Evolutionary conservation across 2,329 filamentous ascomycete genomes (phyloP).

Genomic region (Graphiopsis chlorocephala): DNA sequence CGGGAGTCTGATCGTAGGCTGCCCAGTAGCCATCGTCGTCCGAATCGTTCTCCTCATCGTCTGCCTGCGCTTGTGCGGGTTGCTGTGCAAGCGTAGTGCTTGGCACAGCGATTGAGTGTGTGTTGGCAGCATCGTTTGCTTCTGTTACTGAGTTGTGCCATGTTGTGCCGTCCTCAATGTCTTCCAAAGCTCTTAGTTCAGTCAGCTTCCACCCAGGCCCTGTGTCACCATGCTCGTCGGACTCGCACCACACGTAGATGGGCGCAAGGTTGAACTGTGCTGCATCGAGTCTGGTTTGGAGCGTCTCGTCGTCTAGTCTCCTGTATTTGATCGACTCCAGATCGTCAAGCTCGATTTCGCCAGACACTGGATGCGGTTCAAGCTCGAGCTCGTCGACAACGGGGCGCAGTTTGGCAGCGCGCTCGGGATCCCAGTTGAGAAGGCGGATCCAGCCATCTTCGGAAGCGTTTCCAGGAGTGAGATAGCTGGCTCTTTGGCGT

Average conservation of each 20-base stretch:
- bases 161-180: slow-evolving; percentile 55
- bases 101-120: slow-evolving; percentile 12
- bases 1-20: slow-evolving; percentile 70
- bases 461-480: slow-evolving; percentile 53
- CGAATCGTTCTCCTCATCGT: slow-evolving; percentile 54
- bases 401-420: slow-evolving; percentile 58
- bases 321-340: slow-evolving; percentile 61
- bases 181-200: slow-evolving; percentile 61
- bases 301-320: slow-evolving; percentile 71
- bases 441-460: slow-evolving; percentile 64
- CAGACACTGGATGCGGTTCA: slow-evolving; percentile 77
- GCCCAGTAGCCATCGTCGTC: slow-evolving; percentile 80
- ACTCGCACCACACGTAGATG: slow-evolving; percentile 66
- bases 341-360: slow-evolving; percentile 74
- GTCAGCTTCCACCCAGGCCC: slow-evolving; percentile 67
- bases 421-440: slow-evolving; percentile 64
- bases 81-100: slow-evolving; percentile 9
- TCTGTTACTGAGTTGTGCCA: slow-evolving; percentile 58
- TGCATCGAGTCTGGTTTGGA: slow-evolving; percentile 65
- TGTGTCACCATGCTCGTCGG: slow-evolving; percentile 57
- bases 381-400: slow-evolving; percentile 62
- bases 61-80: slow-evolving; percentile 12
- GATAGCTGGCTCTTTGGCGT: slow-evolving; percentile 60
- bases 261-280: slow-evolving; percentile 62
- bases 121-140: slow-evolving; percentile 52